Evolutionary conservation across 2,329 filamentous ascomycete genomes (phyloP).

Genomic region (Colletotrichum scovillei): DNA sequence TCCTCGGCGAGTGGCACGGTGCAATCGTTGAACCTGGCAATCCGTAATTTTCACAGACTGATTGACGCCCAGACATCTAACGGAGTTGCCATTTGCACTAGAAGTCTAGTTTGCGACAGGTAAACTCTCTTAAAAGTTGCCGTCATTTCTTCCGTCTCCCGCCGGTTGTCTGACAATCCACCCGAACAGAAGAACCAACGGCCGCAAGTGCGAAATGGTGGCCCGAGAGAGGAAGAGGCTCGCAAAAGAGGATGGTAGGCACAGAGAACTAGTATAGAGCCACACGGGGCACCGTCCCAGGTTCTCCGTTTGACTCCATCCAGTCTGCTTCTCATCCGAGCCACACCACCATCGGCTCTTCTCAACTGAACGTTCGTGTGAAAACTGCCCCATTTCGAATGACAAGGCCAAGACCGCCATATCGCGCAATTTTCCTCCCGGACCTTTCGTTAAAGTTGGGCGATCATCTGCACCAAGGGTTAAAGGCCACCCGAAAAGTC

Average conservation of each 20-base stretch:
- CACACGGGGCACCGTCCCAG: not conserved
- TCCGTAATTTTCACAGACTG: not conserved
- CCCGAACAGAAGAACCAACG: not conserved
- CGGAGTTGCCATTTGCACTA: not conserved
- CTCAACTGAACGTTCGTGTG: not conserved
- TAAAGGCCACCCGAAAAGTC: not conserved
- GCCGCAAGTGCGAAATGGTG: not conserved
- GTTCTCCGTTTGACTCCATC: constrained; percentile 7
- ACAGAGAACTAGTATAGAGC: not conserved
- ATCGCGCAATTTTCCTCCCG: not conserved
- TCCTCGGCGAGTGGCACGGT: not conserved
- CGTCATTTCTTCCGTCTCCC: not conserved
- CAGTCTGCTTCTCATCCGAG: constrained; percentile 29
- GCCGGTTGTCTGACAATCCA: too few species aligned
- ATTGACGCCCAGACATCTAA: not conserved
- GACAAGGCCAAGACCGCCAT: not conserved
- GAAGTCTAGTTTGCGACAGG: not conserved
- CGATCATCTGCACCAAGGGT: constrained; percentile 26
- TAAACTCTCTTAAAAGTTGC: not conserved
- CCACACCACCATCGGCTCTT: constrained; percentile 10
- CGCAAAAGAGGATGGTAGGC: not conserved
- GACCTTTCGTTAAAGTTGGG: constrained; percentile 19
- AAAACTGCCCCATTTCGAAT: not conserved
- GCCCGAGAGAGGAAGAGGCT: not conserved
- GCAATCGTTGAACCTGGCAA: not conserved